Conservation (phyloP, 495 filamentous ascomycete species). For the Copromyces sp. region DNA sequence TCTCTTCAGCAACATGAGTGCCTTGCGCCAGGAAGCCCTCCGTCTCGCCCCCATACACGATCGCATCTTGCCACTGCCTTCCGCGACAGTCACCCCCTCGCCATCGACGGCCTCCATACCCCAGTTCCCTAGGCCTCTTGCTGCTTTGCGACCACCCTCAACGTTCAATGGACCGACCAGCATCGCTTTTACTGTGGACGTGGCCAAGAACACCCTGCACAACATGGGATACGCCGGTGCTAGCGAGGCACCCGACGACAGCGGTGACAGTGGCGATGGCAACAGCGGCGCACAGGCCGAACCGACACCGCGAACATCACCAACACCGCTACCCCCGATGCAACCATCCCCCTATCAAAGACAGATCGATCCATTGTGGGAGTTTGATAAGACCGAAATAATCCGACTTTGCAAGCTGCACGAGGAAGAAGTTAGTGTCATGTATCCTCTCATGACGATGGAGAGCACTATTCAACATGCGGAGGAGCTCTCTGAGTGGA, state of each 20-base stretch:
- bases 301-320: conserved; percentile 41
- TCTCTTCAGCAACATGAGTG: conserved; percentile 58
- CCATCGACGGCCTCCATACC: conserved; percentile 26
- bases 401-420: conserved; percentile 60
- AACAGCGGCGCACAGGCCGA: conserved; percentile 32
- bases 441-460: conserved; percentile 76
- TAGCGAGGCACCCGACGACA: conserved; percentile 47
- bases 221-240: conserved; percentile 71
- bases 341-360: conserved; percentile 34
- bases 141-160: conserved; percentile 37
- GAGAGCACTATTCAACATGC: conserved; percentile 54
- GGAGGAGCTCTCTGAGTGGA: conserved; percentile 55
- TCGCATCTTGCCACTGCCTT: conserved; percentile 23
- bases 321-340: conserved; percentile 21
- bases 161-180: conserved; percentile 80
- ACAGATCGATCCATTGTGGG: conserved; percentile 60
- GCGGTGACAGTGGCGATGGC: conserved; percentile 22
- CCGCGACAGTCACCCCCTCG: conserved; percentile 21
- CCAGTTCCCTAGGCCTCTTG: conserved; percentile 16
- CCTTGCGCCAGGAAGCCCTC: conserved; percentile 41
- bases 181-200: conserved; percentile 74
- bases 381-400: conserved; percentile 59
- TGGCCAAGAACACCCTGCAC: conserved; percentile 77
- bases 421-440: conserved; percentile 75
- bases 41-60: conserved; percentile 34